phyloP scores from a whole-genome alignment of 1,139 yeast species.

The Candida sp. region DNA sequence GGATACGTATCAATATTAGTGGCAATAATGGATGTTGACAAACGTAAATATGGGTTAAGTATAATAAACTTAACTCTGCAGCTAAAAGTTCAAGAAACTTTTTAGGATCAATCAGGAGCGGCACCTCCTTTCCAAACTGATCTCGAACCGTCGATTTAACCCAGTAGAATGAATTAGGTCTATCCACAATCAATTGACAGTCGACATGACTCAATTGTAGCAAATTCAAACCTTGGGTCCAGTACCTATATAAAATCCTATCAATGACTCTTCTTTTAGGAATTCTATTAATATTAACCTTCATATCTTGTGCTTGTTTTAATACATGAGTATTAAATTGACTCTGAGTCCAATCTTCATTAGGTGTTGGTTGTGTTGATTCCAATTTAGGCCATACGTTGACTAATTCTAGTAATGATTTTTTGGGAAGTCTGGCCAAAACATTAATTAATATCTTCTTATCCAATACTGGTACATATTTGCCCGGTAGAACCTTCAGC shows the following conservation, averaged over 20 bases:
- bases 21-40: constrained; percentile 65
- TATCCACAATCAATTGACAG: constrained; percentile 58
- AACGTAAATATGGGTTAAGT: constrained; percentile 60
- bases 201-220: constrained; percentile 74
- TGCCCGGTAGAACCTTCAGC: constrained; percentile 34
- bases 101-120: constrained; percentile 39
- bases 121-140: constrained; percentile 26
- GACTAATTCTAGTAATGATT: constrained; percentile 31
- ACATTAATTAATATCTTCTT: constrained; percentile 18
- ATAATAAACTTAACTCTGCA: constrained; percentile 44
- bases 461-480: constrained; percentile 34
- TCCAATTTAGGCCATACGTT: constrained; percentile 33
- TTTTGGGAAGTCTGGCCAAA: constrained; percentile 28
- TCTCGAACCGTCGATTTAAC: constrained; percentile 52
- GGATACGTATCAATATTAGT: constrained; percentile 58
- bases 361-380: constrained; percentile 34
- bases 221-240: constrained; percentile 63
- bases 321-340: constrained; percentile 22
- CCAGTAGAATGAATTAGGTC: constrained; percentile 55
- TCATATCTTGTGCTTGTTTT: constrained; percentile 14
- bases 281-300: constrained; percentile 11
- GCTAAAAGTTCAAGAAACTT: constrained; percentile 47
- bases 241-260: constrained; percentile 49
- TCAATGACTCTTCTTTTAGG: constrained; percentile 49
- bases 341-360: constrained; percentile 16